Conservation (phyloP, 2,329 filamentous ascomycete genomes). For the Penicillium crustosum region DNA sequence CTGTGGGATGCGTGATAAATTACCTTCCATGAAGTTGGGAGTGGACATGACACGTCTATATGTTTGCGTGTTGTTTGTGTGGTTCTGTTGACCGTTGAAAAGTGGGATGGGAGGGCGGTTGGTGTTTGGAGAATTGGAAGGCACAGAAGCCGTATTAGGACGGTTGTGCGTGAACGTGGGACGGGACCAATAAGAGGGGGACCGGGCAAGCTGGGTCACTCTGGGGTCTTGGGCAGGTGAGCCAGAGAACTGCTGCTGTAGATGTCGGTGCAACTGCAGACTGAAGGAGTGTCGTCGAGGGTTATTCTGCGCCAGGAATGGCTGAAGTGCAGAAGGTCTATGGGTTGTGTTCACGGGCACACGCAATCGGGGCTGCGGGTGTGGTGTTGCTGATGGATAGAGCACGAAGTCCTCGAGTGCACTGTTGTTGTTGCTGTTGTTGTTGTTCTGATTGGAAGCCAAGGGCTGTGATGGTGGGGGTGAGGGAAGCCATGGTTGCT, state of each 20-base stretch:
- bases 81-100: slow-evolving; percentile 38
- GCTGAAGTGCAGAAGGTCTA: slow-evolving; percentile 37
- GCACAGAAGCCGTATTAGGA: slow-evolving; percentile 41
- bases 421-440: slow-evolving; percentile 34
- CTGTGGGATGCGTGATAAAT: slow-evolving; percentile 28
- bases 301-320: slow-evolving; percentile 37
- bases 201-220: slow-evolving; percentile 44
- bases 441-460: slow-evolving; percentile 41
- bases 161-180: slow-evolving; percentile 33
- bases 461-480: slow-evolving; percentile 45
- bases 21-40: slow-evolving; percentile 41
- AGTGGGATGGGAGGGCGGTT: slow-evolving; percentile 43
- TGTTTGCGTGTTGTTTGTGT: slow-evolving; percentile 25
- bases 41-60: slow-evolving; percentile 43
- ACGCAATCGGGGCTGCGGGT: slow-evolving; percentile 38
- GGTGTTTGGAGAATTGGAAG: slow-evolving; percentile 37
- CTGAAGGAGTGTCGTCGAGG: slow-evolving; percentile 39
- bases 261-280: slow-evolving; percentile 38
- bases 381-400: slow-evolving; percentile 35
- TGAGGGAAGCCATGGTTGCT: slow-evolving; percentile 50
- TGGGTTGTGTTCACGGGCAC: slow-evolving; percentile 38
- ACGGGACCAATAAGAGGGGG: slow-evolving; percentile 40
- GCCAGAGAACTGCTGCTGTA: slow-evolving; percentile 36
- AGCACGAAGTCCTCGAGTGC: slow-evolving; percentile 48
- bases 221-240: slow-evolving; percentile 41